Evolutionary conservation across 2,329 filamentous ascomycete species (phyloP).

Genomic region (Neurospora sp.): DNA sequence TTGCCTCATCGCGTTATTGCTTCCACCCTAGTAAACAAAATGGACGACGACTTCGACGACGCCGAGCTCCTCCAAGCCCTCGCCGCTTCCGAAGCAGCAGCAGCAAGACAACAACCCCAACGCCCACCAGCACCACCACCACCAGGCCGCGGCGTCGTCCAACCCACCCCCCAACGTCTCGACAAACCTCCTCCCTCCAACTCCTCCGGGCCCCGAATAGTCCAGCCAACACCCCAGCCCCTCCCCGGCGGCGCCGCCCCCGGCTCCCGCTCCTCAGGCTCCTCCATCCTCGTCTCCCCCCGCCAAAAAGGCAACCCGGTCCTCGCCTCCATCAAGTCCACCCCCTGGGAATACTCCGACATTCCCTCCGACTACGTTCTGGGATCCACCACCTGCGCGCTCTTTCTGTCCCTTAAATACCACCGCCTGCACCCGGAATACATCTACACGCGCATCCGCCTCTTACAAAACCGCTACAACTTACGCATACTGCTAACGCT

Average conservation of each 20-base stretch:
- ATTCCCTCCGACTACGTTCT: conserved; percentile 92
- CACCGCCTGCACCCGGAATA: conserved; percentile 96
- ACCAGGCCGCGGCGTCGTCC: conserved; percentile 27
- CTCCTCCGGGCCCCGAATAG: conserved; percentile 44
- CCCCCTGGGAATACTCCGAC: conserved; percentile 94
- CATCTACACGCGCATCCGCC: conserved; percentile 85
- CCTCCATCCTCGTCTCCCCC: conserved; percentile 79
- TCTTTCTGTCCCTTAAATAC: conserved; percentile 94
- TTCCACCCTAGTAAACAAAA: background rate
- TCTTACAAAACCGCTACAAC: conserved; percentile 69
- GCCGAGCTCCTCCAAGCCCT: conserved; percentile 47
- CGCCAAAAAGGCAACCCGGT: conserved; percentile 94
- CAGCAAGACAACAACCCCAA: conserved; percentile 15
- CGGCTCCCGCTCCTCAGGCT: conserved; percentile 47
- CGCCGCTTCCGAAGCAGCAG: conserved; percentile 34
- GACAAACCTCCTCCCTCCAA: conserved; percentile 38
- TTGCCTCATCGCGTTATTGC: background rate
- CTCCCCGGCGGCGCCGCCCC: conserved; percentile 35
- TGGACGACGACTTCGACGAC: conserved; percentile 50
- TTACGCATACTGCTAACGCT: conserved; percentile 55
- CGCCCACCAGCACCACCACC: conserved; percentile 31
- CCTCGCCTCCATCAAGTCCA: conserved; percentile 66
- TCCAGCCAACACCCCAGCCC: conserved; percentile 85
- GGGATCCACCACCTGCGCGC: conserved; percentile 75
- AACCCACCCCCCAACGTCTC: conserved; percentile 46